Evolutionary conservation across 139 green algal genomes (phyloP), one percentile per base, ranked within the genome.

Genomic region (Chlorella sp.): DNA sequence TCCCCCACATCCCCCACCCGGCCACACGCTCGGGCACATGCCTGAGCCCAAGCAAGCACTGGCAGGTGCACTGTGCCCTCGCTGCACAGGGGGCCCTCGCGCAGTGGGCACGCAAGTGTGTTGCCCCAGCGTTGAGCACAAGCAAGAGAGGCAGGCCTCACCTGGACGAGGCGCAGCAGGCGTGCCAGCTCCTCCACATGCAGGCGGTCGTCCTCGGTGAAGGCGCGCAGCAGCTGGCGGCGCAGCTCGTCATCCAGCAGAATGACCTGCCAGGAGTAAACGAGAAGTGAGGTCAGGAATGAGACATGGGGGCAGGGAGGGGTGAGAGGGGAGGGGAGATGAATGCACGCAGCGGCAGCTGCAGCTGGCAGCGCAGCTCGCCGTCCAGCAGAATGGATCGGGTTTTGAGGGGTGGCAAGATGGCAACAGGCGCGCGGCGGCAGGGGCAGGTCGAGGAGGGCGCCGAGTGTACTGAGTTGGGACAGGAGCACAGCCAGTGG

Each of bases 161-260:
- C 85, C 86, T 94, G 88, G 12, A 96, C 84, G 84, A 98, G 87
- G 24, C 86, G 53, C 69, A 97, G 83, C 91, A 98, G 91, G 30
- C 92, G 86, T 64, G 91, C 76, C 77, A 98, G 93, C 90, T 97
- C 96, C 9, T 94, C 61, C 2, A 99, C 78, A 90, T 98, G 97
- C 93, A 99, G 95, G 64, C 95, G 91, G 91, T 99, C 97, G 92
- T 99, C 98, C 92, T 99, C 97, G 18, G 98, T 99, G 77, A 99
- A 93, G 4, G 98, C 98, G 69, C 97, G 83, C 34, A 99, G 85
- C 76, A 99, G 89, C 95, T 99, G 97, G 15, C 88, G 91, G 19
- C 97, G 89, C 83, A 99, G 94, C 83, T 93, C 90, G 68, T 95
- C 91, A 86, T 99, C 97, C 86, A 96, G 81, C 88, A 98, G 93